A percentile compares a stretch with the other conserved stretches of the same genome.
Conservation (phyloP, 192 early-diverging fungal species). For the Backusella liffmaniae region DNA sequence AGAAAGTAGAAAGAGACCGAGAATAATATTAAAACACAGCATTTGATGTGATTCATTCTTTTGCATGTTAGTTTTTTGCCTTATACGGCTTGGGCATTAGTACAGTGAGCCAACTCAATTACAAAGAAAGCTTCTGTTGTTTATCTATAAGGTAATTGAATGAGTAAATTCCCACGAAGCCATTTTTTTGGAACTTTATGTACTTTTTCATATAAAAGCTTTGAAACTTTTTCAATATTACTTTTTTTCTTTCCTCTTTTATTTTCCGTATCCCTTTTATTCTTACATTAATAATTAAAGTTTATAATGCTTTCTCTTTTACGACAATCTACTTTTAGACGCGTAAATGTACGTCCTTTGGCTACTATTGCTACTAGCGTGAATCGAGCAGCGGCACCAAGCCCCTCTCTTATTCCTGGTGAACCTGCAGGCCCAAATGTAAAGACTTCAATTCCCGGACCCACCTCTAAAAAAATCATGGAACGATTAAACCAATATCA, state of each 20-base stretch:
- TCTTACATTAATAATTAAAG: background rate
- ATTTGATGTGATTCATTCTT: slow-evolving; percentile 5
- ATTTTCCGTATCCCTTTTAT: background rate
- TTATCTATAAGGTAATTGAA: slow-evolving; percentile 7
- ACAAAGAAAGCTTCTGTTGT: slow-evolving; percentile 4
- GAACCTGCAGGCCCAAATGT: slow-evolving; percentile 61
- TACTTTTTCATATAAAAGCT: background rate
- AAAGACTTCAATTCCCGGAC: slow-evolving; percentile 58
- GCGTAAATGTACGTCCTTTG: background rate
- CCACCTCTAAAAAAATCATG: slow-evolving; percentile 50
- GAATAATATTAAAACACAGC: slow-evolving; percentile 3
- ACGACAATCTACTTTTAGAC: background rate
- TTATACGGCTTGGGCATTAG: background rate
- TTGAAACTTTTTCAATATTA: background rate
- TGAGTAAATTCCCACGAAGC: slow-evolving; percentile 11
- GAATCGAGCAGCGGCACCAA: background rate
- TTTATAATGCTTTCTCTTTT: slow-evolving; percentile 5
- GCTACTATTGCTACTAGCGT: background rate
- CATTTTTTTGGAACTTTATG: background rate
- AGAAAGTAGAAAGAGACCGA: background rate
- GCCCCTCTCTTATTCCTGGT: slow-evolving; percentile 31
- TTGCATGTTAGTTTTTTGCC: background rate
- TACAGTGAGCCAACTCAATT: slow-evolving; percentile 6
- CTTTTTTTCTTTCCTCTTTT: background rate
- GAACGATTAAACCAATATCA: slow-evolving; percentile 53